Base-by-base conservation (phyloP, 1,284 basidiomycete genomes). In the Agroathelia rolfsii region DNA sequence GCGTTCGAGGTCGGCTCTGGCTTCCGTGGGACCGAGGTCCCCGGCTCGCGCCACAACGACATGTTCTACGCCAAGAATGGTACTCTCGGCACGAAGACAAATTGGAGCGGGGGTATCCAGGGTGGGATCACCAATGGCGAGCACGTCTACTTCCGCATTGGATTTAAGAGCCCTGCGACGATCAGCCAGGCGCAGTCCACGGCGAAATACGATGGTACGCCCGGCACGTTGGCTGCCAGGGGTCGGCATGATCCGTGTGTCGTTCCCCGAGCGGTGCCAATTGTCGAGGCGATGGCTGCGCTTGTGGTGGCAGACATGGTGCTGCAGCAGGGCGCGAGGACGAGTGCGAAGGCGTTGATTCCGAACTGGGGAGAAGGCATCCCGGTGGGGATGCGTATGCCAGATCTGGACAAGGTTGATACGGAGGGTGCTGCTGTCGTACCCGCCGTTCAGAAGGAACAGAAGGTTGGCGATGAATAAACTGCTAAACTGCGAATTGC, bases 161-260 rank as follows among this genome's bases (percentile, higher is more conserved):
- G 86, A 2, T 99, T 99, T 78, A 99, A 99, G 64, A 87, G 88
- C 24, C 95, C 95, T 35, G 95, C 95, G 21, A 99, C 95, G 21
- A 99, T 99, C 57, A 85, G 88, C 11, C 92, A 90, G 59, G 69
- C 80, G 28, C 95, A 99, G 60, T 50, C 66, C 29, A 99, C 95
- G 6, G 87, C 84, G 4, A 82, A 85, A 56, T 99, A 99, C 61
- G 80, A 93, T 49, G 95, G 95, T 22, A 84, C 81, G 11, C 62
- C 72, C 0, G 95, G 95, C 18, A 75, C 74, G 20, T 72, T 99
- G 28, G 89, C 88, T 20, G 86, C 94, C 16, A 72, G 90, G 29
- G 95, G 95, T 7, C 72, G 95, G 38, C 93, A 96, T 58, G 93
- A 97, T 56, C 94, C 95, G 8, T 99, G 95, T 52, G 95, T 99